Conservation (phyloP, 1,139 yeast species). For the Geotrichum carabidarum region DNA sequence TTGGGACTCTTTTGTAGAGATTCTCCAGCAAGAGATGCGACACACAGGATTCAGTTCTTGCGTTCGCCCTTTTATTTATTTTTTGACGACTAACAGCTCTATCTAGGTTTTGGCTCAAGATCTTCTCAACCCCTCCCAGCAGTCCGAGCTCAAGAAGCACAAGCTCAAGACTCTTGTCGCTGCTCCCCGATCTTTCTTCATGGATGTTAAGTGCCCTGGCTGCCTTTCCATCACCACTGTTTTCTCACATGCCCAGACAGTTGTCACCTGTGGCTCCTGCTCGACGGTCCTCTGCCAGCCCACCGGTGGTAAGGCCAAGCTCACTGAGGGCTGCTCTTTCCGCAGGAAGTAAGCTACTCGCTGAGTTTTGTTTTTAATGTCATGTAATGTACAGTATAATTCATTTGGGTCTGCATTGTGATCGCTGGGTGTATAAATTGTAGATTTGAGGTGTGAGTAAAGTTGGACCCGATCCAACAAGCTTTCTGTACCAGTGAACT, state of each 20-base stretch:
- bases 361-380: neutral
- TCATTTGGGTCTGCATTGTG: neutral
- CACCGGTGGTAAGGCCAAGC: constrained; percentile 99
- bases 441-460: no score
- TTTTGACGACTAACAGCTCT: neutral
- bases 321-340: constrained; percentile 99
- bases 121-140: constrained; percentile 95
- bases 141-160: constrained; percentile 94
- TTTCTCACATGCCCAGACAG: constrained; percentile 99
- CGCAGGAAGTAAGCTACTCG: constrained; percentile 76
- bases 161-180: constrained; percentile 96
- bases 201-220: constrained; percentile 99
- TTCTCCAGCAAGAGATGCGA: constrained; percentile 8
- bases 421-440: no score
- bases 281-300: constrained; percentile 98
- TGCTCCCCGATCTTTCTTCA: constrained; percentile 97
- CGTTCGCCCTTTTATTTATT: neutral
- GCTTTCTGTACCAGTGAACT: no score
- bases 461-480: no score
- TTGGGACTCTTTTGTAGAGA: neutral
- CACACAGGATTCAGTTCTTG: neutral
- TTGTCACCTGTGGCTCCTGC: constrained; percentile 98
- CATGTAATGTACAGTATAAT: neutral
- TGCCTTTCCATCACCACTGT: constrained; percentile 98
- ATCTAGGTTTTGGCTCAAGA: constrained; percentile 88